Base-by-base conservation (phyloP, 805 yeast species). In the Saccharomyces kudriavzevii region DNA sequence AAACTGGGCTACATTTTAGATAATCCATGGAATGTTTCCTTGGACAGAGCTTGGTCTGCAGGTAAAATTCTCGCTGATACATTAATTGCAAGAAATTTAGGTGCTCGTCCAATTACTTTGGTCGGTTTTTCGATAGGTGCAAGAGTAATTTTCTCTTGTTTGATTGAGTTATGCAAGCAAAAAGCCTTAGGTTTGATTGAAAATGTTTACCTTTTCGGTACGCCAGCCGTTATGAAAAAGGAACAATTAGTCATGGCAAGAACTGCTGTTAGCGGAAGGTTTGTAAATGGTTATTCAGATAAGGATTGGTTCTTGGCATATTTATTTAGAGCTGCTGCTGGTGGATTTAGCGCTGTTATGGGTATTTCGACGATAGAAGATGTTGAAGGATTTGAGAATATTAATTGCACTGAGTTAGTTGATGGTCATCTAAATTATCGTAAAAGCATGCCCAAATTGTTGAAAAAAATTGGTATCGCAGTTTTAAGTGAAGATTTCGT, bases 361-460 rank as follows among this genome's bases (percentile, higher is more conserved):
- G 99, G 99, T 0, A 75, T 94, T 28, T 84, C 96, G 0, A 85
- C 91, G 4, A 78, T 92, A 40, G 84, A 81, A 52, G 74, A 70
- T 48, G 72, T 81, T 22, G 76, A 79, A 25, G 87, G 85, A 0
- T 75, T 94, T 29, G 96, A 90, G 58, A 92, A 92, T 68, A 77
- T 85, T 57, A 95, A 94, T 65, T 89, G 96, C 63, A 87, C 98
- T 0, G 89, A 84, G 20, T 62, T 77, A 51, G 96, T 92, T 3
- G 90, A 87, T 56, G 99, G 99, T 1, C 99, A 94, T 73, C 89
- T 94, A 97, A 89, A 87, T n/a, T 94, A 94, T 71, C 85, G 99
- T 73, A 85, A 85, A 57, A 90, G 89, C 11, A 89, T 94, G 79
- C 99, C 99, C 1, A 82, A 81, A 60, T 76, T 94, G 47, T 67